phyloP scores from a whole-genome alignment of 352 stramenopile species.

The Peronosclerospora sorghi region DNA sequence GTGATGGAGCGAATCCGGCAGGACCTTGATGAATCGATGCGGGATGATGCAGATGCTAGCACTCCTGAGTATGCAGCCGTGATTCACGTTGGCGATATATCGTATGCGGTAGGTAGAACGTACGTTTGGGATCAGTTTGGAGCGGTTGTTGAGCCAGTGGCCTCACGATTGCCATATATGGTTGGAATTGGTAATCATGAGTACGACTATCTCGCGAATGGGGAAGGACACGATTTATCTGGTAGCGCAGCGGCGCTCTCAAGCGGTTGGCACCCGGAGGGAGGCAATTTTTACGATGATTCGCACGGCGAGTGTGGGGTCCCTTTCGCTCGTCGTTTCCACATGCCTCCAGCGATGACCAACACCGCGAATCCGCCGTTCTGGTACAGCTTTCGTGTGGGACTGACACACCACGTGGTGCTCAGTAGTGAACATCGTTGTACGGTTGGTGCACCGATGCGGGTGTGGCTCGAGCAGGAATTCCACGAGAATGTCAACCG shows the following conservation, averaged over 20 bases:
- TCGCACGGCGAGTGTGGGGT: constrained; percentile 80
- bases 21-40: constrained; percentile 11
- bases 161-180: constrained; percentile 69
- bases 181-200: constrained; percentile 45
- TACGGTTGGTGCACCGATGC: constrained; percentile 24
- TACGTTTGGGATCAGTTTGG: constrained; percentile 79
- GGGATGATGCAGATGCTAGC: background rate
- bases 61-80: constrained; percentile 42
- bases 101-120: constrained; percentile 52
- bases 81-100: constrained; percentile 73
- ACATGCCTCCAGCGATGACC: constrained; percentile 32
- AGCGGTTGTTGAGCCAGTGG: constrained; percentile 57
- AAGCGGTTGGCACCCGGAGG: constrained; percentile 11
- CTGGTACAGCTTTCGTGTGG: constrained; percentile 41
- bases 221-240: constrained; percentile 11
- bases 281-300: constrained; percentile 26
- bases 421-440: constrained; percentile 43
- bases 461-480: constrained; percentile 33
- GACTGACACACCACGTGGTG: constrained; percentile 34
- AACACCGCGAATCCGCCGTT: constrained; percentile 27
- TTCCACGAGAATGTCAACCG: constrained; percentile 31
- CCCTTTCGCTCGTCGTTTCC: constrained; percentile 49
- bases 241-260: constrained; percentile 10
- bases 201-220: constrained; percentile 17
- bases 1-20: constrained; percentile 20